Evolutionary conservation across 176 grass and related monocot genomes (phyloP).

Genomic region (Rhynchospora tenuis): DNA sequence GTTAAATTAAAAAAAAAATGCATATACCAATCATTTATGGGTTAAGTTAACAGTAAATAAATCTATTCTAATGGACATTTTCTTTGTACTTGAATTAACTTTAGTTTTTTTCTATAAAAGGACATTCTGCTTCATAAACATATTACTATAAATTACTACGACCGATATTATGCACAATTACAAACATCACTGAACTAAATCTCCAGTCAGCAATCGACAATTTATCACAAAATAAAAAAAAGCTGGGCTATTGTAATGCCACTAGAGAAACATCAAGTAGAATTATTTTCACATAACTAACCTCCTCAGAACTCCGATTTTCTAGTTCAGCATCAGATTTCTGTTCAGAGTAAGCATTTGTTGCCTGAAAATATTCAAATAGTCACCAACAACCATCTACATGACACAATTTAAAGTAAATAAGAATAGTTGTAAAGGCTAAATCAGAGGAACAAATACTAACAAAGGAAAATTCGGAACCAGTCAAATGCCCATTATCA

Average conservation of each 20-base stretch:
- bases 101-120: neutral
- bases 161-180: neutral
- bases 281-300: neutral
- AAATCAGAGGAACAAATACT: slow-evolving; percentile 18
- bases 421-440: slow-evolving; percentile 9
- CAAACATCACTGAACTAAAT: neutral
- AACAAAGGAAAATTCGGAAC: slow-evolving; percentile 19
- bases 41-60: neutral
- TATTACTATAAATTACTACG: neutral
- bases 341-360: slow-evolving; percentile 42
- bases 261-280: neutral
- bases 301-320: slow-evolving; percentile 16
- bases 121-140: neutral
- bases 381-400: slow-evolving; percentile 19
- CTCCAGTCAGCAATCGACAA: neutral
- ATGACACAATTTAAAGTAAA: neutral
- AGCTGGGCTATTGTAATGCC: neutral
- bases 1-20: too few species aligned
- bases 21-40: too few species aligned
- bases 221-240: neutral
- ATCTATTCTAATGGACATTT: neutral
- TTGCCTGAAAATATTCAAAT: slow-evolving; percentile 34
- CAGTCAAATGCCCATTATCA: slow-evolving; percentile 46
- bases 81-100: neutral
- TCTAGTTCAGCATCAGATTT: slow-evolving; percentile 6